Evolutionary conservation across 176 grass and related monocot genomes (phyloP).

Genomic region (Melocanna baccifera): DNA sequence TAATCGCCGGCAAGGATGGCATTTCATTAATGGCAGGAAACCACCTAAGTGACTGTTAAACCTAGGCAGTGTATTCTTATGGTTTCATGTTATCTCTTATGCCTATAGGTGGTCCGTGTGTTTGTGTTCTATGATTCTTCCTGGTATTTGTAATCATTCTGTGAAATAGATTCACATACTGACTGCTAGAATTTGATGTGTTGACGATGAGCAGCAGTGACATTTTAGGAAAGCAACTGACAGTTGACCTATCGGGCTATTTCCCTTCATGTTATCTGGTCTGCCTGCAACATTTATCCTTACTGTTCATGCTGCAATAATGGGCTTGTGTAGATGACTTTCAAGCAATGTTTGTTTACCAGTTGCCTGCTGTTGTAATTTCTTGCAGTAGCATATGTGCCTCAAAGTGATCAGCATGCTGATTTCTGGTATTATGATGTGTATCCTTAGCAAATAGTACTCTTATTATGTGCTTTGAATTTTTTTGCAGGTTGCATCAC

Average conservation of each 20-base stretch:
- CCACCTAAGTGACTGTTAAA: background rate
- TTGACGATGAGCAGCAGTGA: background rate
- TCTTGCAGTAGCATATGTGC: background rate
- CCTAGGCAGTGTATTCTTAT: background rate
- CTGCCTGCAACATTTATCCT: background rate
- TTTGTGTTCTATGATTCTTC: background rate
- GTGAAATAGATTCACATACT: background rate
- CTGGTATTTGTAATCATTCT: background rate
- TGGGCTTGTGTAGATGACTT: background rate
- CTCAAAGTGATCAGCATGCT: background rate
- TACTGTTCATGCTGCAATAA: background rate
- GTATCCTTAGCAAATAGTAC: background rate
- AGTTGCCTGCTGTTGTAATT: background rate
- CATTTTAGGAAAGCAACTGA: background rate
- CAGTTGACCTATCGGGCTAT: background rate
- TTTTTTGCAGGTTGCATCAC: conserved; percentile 56
- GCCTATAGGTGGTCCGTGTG: background rate
- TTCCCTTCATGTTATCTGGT: conserved; percentile 13
- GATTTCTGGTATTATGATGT: background rate
- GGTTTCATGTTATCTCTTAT: background rate
- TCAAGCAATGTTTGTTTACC: background rate
- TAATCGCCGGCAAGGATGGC: background rate
- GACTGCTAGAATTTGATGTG: background rate
- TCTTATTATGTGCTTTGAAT: background rate
- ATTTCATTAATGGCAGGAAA: background rate